Conservation (phyloP, 1,139 yeast species). For the Zygosaccharomyces sapae region DNA sequence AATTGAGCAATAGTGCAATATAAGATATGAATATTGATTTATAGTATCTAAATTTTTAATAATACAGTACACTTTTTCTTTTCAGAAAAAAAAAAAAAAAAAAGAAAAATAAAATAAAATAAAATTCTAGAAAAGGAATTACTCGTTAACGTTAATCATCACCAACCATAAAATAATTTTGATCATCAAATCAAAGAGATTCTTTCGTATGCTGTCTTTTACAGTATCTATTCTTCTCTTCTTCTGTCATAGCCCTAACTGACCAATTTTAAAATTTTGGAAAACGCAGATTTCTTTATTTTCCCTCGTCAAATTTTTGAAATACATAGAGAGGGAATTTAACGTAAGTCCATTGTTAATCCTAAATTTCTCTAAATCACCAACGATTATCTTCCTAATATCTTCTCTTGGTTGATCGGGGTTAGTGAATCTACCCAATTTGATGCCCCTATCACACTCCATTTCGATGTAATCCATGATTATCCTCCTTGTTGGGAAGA, state of each 20-base stretch:
- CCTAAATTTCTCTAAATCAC: constrained; percentile 36
- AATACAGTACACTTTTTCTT: no score
- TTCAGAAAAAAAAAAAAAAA: no score
- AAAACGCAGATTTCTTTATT: constrained; percentile 34
- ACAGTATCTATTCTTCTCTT: constrained; percentile 32
- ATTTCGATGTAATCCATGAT: constrained; percentile 36
- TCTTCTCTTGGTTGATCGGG: constrained; percentile 32
- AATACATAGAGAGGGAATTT: constrained; percentile 34
- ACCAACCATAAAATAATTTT: background rate
- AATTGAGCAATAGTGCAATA: background rate
- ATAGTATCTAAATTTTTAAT: background rate
- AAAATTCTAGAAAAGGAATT: no score
- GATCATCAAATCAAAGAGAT: background rate
- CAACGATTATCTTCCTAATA: constrained; percentile 33
- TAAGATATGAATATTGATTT: background rate
- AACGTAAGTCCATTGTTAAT: constrained; percentile 34
- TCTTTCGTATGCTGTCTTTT: constrained; percentile 27
- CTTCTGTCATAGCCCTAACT: constrained; percentile 32
- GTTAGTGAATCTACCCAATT: constrained; percentile 31
- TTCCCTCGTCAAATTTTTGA: constrained; percentile 32
- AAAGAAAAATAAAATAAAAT: no score
- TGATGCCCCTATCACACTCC: constrained; percentile 33
- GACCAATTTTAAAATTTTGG: constrained; percentile 33
- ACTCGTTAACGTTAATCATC: constrained; percentile 5
- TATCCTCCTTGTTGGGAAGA: constrained; percentile 37